These are phyloP conservation scores for Pseudisothecium myosuroides DNA, from an alignment of 225 moss, liverwort and hornwort genomes.

Conservation along the genomic window DNA sequence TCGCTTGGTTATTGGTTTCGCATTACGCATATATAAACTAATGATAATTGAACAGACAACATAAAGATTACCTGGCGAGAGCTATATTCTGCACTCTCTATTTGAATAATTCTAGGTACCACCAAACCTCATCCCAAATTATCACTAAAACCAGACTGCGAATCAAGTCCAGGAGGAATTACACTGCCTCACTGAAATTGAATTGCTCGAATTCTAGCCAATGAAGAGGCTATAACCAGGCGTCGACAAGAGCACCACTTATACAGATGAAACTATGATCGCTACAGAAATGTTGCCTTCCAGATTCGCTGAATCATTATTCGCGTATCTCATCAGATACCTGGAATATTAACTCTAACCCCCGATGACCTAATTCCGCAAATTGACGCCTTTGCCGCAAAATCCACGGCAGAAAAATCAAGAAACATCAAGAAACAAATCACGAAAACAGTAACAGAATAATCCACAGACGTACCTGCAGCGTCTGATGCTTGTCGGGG, in stretches of 20 bases:
- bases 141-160: neutral
- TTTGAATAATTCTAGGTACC: neutral
- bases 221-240: neutral
- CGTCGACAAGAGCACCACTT: neutral
- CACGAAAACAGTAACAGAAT: neutral
- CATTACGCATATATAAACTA: neutral
- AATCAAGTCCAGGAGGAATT: neutral
- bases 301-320: neutral
- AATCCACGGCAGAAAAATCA: neutral
- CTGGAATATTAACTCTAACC: neutral
- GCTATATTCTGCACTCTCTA: neutral
- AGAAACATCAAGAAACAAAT: neutral
- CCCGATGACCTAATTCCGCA: neutral
- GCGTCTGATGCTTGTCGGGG: slow-evolving; percentile 87
- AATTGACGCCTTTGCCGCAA: neutral
- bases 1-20: neutral
- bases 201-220: neutral
- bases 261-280: neutral
- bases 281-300: neutral
- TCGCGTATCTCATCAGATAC: neutral
- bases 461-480: slow-evolving; percentile 50
- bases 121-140: neutral
- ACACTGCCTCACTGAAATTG: neutral
- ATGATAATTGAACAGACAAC: neutral
- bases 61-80: neutral